A percentile compares a stretch with the other conserved stretches of the same genome.
phyloP scores from a whole-genome alignment of 139 green algal genomes.

The Closterium sp. region DNA sequence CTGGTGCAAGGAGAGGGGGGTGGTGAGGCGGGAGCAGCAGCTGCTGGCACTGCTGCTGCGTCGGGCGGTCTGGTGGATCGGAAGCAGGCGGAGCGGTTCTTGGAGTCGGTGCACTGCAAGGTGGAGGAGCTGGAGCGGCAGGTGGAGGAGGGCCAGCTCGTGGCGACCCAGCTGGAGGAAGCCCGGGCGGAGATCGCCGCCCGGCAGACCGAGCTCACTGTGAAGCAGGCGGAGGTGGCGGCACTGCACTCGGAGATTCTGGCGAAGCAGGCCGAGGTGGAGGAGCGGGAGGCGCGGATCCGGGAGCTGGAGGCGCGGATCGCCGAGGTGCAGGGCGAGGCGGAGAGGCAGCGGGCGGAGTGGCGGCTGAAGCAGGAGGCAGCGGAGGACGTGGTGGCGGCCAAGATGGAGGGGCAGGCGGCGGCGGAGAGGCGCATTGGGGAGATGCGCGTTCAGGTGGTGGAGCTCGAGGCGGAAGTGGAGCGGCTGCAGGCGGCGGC shows the following conservation, averaged over 20 bases:
- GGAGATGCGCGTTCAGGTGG: slow-evolving; percentile 16
- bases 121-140: not conserved
- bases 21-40: not conserved
- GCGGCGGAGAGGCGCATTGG: not conserved
- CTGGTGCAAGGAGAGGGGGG: not conserved
- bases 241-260: not conserved
- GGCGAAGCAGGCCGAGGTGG: not conserved
- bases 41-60: not conserved
- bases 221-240: not conserved
- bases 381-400: not conserved
- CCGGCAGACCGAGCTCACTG: no score
- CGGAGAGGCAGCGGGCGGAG: not conserved
- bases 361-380: not conserved
- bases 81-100: not conserved
- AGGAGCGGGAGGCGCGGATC: not conserved
- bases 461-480: slow-evolving; percentile 15
- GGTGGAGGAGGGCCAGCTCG: not conserved
- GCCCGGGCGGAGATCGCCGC: not conserved
- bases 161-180: not conserved
- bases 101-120: not conserved
- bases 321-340: not conserved
- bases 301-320: not conserved
- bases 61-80: not conserved
- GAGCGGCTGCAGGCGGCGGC: not conserved
- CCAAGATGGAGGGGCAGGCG: not conserved